These are phyloP conservation scores for Elasticomyces elasticus DNA, from an alignment of 495 filamentous ascomycete genomes.

Conservation along the genomic window DNA sequence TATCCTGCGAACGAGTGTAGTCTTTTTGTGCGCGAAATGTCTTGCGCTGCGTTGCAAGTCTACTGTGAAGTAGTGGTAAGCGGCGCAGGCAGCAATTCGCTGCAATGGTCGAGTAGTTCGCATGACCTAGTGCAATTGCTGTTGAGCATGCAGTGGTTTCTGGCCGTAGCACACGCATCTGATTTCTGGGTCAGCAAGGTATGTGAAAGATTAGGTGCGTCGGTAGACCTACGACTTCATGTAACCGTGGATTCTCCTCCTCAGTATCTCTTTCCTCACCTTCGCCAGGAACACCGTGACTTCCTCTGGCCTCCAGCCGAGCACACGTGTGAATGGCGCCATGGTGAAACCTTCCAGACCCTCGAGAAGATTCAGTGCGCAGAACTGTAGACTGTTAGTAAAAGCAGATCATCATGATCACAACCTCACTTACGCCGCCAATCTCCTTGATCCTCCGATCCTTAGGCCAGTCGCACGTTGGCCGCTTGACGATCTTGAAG, in stretches of 20 bases:
- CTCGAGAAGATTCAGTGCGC: conserved; percentile 14
- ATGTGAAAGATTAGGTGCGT: not conserved
- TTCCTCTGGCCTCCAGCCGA: conserved; percentile 15
- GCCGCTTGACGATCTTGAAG: conserved; percentile 21
- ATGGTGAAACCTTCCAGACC: conserved; percentile 17
- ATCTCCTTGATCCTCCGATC: conserved; percentile 26
- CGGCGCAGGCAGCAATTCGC: no score
- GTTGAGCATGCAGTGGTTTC: not conserved
- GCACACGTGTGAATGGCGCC: conserved; percentile 11
- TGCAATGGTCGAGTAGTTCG: no score
- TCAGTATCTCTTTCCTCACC: conserved; percentile 9
- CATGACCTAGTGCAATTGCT: no score
- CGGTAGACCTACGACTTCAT: conserved; percentile 7
- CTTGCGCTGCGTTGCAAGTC: no score
- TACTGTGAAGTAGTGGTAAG: not conserved
- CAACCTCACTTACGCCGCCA: not conserved
- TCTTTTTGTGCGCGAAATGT: no score
- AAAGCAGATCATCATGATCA: not conserved
- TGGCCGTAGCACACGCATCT: conserved; percentile 8
- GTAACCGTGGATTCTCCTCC: conserved; percentile 10
- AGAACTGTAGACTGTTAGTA: not conserved
- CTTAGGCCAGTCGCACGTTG: conserved; percentile 27
- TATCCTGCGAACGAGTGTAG: no score
- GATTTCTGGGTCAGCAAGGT: not conserved
- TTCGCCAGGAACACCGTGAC: conserved; percentile 15